A percentile compares a stretch with the other conserved stretches of the same genome.
Conservation (phyloP, 1,139 yeast genomes). For the Taiozyma sp. region DNA sequence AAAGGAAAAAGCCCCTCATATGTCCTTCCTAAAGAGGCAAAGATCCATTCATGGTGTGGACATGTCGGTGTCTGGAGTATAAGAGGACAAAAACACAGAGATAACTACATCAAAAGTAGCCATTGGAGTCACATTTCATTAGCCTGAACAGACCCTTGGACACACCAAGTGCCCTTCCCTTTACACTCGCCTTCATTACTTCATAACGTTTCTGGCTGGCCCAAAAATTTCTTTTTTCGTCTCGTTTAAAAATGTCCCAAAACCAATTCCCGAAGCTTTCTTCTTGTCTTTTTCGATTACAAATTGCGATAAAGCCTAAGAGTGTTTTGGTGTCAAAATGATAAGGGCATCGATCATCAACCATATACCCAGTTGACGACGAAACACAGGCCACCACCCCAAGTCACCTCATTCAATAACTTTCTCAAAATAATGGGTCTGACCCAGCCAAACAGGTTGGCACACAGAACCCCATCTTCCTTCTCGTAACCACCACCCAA, state of each 20-base stretch:
- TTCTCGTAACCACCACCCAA: constrained; percentile 88
- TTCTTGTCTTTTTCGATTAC: too few species aligned
- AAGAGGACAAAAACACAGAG: background rate
- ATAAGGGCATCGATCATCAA: background rate
- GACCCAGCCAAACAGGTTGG: constrained; percentile 48
- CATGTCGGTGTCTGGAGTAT: background rate
- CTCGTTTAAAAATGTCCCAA: background rate
- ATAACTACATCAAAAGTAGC: background rate
- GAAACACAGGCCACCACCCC: constrained; percentile 69
- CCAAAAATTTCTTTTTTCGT: background rate
- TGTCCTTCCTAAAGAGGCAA: too few species aligned
- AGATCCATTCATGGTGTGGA: background rate
- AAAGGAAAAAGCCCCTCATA: too few species aligned
- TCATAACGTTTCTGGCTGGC: background rate
- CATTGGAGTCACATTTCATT: background rate
- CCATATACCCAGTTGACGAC: constrained; percentile 41
- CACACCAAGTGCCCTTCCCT: background rate
- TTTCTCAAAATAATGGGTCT: constrained; percentile 44
- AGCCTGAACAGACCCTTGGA: background rate
- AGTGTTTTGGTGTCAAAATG: background rate
- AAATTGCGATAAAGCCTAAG: background rate
- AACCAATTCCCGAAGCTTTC: background rate
- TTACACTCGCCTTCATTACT: background rate
- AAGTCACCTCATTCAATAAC: constrained; percentile 47
- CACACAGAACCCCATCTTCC: constrained; percentile 45